Conservation (phyloP, 768 basidiomycete species). For the Cubamyces sp. region DNA sequence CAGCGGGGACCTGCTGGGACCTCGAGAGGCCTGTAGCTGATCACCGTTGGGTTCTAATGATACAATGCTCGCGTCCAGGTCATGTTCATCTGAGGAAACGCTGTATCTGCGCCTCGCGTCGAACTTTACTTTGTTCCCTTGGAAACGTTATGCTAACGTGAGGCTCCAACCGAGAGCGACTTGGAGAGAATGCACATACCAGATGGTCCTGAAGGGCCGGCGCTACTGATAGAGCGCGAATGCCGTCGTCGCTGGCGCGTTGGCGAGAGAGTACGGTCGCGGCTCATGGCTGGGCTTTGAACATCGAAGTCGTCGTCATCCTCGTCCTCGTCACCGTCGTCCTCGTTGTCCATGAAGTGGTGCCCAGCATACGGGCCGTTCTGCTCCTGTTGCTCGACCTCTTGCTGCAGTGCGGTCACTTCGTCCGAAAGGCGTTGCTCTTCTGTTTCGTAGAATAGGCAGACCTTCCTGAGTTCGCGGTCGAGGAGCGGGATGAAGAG, state of each 20-base stretch:
- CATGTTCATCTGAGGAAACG: slow-evolving; percentile 44
- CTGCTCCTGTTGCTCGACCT: slow-evolving; percentile 63
- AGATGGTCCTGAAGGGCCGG: slow-evolving; percentile 13
- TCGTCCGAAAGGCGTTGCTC: slow-evolving; percentile 72
- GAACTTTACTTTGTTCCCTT: slow-evolving; percentile 23
- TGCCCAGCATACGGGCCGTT: slow-evolving; percentile 53
- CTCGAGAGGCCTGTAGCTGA: slow-evolving; percentile 20
- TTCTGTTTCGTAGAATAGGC: slow-evolving; percentile 76
- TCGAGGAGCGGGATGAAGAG: slow-evolving; percentile 79
- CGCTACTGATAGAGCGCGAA: slow-evolving; percentile 27
- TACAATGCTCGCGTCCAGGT: slow-evolving; percentile 45
- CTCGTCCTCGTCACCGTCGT: slow-evolving; percentile 54
- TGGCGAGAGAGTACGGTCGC: slow-evolving; percentile 40
- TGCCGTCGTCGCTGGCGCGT: slow-evolving; percentile 16
- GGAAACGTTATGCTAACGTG: too few species aligned
- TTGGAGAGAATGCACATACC: slow-evolving; percentile 10
- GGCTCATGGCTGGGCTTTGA: slow-evolving; percentile 32
- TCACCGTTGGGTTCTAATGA: slow-evolving; percentile 35
- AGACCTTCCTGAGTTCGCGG: slow-evolving; percentile 81
- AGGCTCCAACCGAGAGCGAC: neutral
- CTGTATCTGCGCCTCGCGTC: slow-evolving; percentile 25
- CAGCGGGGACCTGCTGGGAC: slow-evolving; percentile 40
- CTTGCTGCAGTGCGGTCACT: slow-evolving; percentile 57
- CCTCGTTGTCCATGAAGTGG: slow-evolving; percentile 61
- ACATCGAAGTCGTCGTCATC: slow-evolving; percentile 49